A percentile compares a stretch with the other conserved stretches of the same genome.
Evolutionary conservation across 306 rosid genomes (phyloP).

Genomic region (Rubus parviflorus): DNA sequence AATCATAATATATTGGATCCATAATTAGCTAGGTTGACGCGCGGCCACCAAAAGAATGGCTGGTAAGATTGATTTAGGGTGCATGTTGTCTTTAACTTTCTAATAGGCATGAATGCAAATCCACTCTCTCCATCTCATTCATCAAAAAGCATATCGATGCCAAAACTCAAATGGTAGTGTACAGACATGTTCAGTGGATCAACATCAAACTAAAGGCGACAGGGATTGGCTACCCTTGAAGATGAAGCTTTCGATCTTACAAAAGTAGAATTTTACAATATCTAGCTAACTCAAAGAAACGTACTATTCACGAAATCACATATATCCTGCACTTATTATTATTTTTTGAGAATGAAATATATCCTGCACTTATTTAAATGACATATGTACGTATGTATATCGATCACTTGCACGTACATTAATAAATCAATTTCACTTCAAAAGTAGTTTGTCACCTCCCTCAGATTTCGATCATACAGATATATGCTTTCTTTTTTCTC

Average conservation of each 20-base stretch:
- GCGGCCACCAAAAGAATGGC: too few species aligned
- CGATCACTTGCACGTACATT: conserved; percentile 34
- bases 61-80: too few species aligned
- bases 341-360: too few species aligned
- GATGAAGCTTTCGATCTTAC: conserved; percentile 1
- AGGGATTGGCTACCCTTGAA: neutral
- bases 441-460: conserved; percentile 1
- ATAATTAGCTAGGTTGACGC: too few species aligned
- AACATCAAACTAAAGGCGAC: conserved; percentile 17
- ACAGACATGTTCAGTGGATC: conserved; percentile 11
- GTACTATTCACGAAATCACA: too few species aligned
- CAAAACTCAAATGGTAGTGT: neutral
- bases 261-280: neutral
- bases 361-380: too few species aligned
- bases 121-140: too few species aligned
- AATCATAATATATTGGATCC: neutral
- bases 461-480: neutral
- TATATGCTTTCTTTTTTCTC: conserved; percentile 19
- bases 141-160: neutral
- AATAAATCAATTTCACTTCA: conserved; percentile 26
- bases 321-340: too few species aligned
- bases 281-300: too few species aligned
- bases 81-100: too few species aligned
- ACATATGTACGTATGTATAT: neutral
- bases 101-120: too few species aligned